Evolutionary conservation across 73 alveolate genomes (phyloP), one percentile per base, ranked within the genome.

Genomic region (Breviolum minutum): DNA sequence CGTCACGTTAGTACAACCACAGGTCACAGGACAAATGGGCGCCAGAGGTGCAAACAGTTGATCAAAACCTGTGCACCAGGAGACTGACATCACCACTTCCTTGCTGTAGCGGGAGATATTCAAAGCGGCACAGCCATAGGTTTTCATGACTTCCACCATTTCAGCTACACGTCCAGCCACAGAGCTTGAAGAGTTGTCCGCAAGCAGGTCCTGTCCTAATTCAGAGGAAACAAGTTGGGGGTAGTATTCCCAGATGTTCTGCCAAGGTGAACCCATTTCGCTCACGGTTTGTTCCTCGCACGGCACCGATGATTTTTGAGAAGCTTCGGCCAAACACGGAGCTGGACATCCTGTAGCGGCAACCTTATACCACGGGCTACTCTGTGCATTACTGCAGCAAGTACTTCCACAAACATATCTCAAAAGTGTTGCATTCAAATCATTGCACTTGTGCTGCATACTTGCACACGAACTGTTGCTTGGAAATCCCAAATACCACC

Each of bases 51-150:
- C 95, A 11, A 26, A 68, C 30, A 89, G 84, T n/a, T 29, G 27
- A 32, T 87, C 86, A 60, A 1, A 69, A 61, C 95, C 95, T 22
- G 11, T 86, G 63, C 95, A 89, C 95, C 95, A 89, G 61, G 16
- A 26, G 60, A 12, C 16, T 7, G 64, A 24, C 95, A 69, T 11
- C 86, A 89, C 95, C 16, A 89, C 73, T 30, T 89, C 95, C 40
- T 20, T 22, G 20, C 62, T 63, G 60, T 32, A 69, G 6, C 84
- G 27, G 29, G 27, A 11, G 19, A 8, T 32, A 61, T 8, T 40
- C 95, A 89, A 89, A 24, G 95, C 95, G 13, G 73, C 27, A 61
- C 95, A 89, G 70, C 95, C 95, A 54, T 89, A 60, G 29, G 70
- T 26, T 61, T 89, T 89, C 84, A 89, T 63, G 60, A 61, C 76